These are phyloP conservation scores for Inonotus hispidus DNA, from an alignment of 1,284 basidiomycete species.

Conservation along the genomic window DNA sequence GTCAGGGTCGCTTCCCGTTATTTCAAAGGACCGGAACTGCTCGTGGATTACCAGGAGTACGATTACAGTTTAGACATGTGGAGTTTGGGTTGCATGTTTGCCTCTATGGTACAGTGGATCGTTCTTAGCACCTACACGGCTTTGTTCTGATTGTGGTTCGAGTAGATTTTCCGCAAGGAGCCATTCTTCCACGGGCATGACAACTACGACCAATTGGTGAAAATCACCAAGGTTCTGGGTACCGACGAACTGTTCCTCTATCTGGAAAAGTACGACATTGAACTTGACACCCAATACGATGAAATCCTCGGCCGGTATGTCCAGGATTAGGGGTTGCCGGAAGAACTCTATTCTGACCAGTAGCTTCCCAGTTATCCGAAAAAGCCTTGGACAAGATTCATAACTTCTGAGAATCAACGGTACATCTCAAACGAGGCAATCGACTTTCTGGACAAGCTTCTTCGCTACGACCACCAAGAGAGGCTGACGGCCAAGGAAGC, in stretches of 20 bases:
- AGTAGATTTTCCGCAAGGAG: slow-evolving; percentile 78
- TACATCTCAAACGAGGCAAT: slow-evolving; percentile 71
- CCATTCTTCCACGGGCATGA: slow-evolving; percentile 89
- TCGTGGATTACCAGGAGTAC: slow-evolving; percentile 84
- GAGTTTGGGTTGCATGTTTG: slow-evolving; percentile 88
- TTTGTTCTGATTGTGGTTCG: not conserved
- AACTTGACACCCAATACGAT: slow-evolving; percentile 65
- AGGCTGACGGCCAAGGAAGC: slow-evolving; percentile 78
- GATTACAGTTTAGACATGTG: slow-evolving; percentile 86
- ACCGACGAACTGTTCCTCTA: slow-evolving; percentile 77
- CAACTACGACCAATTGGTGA: slow-evolving; percentile 87
- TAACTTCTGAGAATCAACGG: slow-evolving; percentile 67
- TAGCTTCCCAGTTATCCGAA: slow-evolving; percentile 51
- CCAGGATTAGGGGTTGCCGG: not conserved
- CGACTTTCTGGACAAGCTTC: slow-evolving; percentile 79
- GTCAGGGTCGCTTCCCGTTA: slow-evolving; percentile 87
- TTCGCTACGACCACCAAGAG: slow-evolving; percentile 83
- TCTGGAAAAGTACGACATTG: slow-evolving; percentile 71
- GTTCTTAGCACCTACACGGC: not conserved
- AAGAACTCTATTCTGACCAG: slow-evolving; percentile 11
- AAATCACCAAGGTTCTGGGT: slow-evolving; percentile 83
- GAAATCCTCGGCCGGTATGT: slow-evolving; percentile 57
- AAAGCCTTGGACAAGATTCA: slow-evolving; percentile 72
- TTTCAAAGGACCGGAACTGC: slow-evolving; percentile 85
- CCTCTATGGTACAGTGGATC: slow-evolving; percentile 62